Conservation (phyloP, 148 eudicot genomes). For the Fallopia convolvulus region DNA sequence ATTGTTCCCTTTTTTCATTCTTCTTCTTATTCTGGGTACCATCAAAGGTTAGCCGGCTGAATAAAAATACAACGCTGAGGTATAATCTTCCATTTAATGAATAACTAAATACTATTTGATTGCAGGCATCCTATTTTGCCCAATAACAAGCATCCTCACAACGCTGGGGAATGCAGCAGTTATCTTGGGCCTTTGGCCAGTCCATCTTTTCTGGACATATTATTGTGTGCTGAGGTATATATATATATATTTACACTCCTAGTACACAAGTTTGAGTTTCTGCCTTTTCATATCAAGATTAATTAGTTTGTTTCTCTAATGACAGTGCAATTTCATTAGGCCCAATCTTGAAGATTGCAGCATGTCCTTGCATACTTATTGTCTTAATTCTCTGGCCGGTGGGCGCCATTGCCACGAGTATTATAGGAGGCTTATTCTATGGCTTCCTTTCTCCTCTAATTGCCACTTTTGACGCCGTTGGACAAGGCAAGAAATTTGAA, state of each 20-base stretch:
- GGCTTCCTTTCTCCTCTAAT: conserved; percentile 81
- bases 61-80: too few species aligned
- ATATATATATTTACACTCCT: background rate
- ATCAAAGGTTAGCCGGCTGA: conserved; percentile 53
- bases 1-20: conserved; percentile 81
- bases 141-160: conserved; percentile 59
- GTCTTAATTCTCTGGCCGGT: conserved; percentile 57
- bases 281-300: background rate
- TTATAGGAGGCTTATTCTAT: conserved; percentile 61
- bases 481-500: conserved; percentile 56
- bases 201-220: conserved; percentile 58
- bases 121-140: conserved; percentile 74
- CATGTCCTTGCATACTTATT: conserved; percentile 35
- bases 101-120: background rate
- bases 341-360: conserved; percentile 68
- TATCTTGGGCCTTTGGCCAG: conserved; percentile 85
- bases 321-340: conserved; percentile 75
- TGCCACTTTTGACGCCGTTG: conserved; percentile 84
- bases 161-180: conserved; percentile 50
- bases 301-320: conserved; percentile 7
- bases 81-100: background rate
- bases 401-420: conserved; percentile 42
- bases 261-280: background rate
- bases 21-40: conserved; percentile 75
- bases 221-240: conserved; percentile 57